Evolutionary conservation across 345 rosid genomes (phyloP), one percentile per base, ranked within the genome.

Genomic region (Boechera divaricarpa): DNA sequence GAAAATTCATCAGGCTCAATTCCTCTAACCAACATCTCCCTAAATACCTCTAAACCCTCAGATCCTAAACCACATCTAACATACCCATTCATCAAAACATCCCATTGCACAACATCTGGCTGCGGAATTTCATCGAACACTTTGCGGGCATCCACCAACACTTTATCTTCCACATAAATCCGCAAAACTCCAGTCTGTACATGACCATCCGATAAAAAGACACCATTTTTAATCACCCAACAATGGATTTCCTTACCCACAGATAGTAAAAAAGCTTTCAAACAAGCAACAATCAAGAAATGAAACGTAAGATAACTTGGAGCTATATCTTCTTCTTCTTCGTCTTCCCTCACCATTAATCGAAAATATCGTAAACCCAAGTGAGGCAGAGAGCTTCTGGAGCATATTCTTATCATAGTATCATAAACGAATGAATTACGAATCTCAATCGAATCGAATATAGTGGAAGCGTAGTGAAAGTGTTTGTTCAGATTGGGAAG

Each of bases 71-170:
- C 73, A 31, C 69, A 51, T 55, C 49, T 72, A 63, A 80, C 77
- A 72, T 81, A 83, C 52, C 90, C 91, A 60, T 81, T 80, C 75
- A 87, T 81, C 38, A 87, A 60, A 72, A 87, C 86, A 83, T 84
- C 85, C 84, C 89, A 83, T 69, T 84, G 86, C 54, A 85, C 79
- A 55, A 85, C 81, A 82, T 84, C 89, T 26, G 78, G 85, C 2
- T 33, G 24, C 4, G 79, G 48, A 83, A 89, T 87, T 86, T 89
- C 91, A 36, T 84, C 91, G 35, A 87, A 87, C 85, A 83, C 58
- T 47, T 82, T 86, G 60, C 52, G 83, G 0, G 89, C 84, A 70
- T 87, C 81, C 10, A 16, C 13, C 65, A 83, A 73, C 3, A 65
- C 42, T 60, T 49, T 74, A 56, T 61, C 58, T 67, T 70, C 74